Conservation (phyloP, 2,329 filamentous ascomycete species). For the Ophiostoma triangulosporum region DNA sequence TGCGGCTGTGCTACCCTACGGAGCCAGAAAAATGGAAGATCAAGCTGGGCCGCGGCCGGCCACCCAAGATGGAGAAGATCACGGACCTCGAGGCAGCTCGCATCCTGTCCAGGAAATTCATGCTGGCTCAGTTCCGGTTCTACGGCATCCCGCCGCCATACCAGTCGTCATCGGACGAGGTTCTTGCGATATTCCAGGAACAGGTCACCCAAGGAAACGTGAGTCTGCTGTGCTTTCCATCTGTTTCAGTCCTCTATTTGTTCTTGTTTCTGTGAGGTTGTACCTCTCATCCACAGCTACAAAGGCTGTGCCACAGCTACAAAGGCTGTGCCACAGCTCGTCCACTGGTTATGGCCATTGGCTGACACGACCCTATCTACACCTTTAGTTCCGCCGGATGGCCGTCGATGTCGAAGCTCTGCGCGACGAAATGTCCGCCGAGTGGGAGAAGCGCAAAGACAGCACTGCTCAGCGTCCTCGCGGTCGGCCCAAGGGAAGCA, state of each 20-base stretch:
- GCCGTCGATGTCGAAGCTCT: constrained; percentile 13
- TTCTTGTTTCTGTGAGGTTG: too few relatives aligned
- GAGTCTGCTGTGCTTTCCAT: constrained; percentile 1
- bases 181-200: constrained; percentile 12
- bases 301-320: background rate
- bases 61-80: constrained; percentile 16
- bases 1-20: constrained; percentile 15
- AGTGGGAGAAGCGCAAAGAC: constrained; percentile 14
- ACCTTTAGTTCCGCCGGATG: constrained; percentile 14
- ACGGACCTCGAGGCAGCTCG: constrained; percentile 13
- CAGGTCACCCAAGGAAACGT: constrained; percentile 13
- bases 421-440: constrained; percentile 13
- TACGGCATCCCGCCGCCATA: constrained; percentile 16
- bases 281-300: too few relatives aligned
- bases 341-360: background rate
- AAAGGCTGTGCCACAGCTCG: background rate
- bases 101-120: constrained; percentile 14
- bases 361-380: background rate
- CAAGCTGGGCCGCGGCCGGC: constrained; percentile 15
- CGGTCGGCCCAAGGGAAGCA: constrained; percentile 15
- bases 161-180: constrained; percentile 14
- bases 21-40: constrained; percentile 16
- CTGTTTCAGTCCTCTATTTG: too few relatives aligned
- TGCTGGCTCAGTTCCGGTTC: constrained; percentile 15
- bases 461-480: constrained; percentile 11